Evolutionary conservation across 345 rosid species (phyloP).

Genomic region (Jatropha curcas): DNA sequence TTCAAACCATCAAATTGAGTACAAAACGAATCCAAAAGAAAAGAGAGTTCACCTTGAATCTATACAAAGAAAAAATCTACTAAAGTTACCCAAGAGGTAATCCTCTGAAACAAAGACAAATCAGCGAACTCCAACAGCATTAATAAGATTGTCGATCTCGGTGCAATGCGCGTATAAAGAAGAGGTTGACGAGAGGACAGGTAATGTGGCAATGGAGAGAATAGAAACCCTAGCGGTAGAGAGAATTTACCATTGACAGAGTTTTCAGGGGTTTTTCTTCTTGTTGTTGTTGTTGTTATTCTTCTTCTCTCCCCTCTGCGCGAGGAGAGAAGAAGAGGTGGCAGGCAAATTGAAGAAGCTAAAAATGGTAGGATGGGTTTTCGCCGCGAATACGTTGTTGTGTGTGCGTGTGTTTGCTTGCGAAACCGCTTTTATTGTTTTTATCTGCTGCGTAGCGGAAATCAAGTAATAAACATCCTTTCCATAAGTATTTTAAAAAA

Average conservation of each 20-base stretch:
- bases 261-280: background rate
- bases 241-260: slow-evolving; percentile 7
- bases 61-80: slow-evolving; percentile 13
- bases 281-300: background rate
- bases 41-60: slow-evolving; percentile 23
- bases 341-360: slow-evolving; percentile 16
- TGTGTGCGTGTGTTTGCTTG: background rate
- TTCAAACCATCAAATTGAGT: background rate
- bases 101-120: background rate
- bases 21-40: background rate
- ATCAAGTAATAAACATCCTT: too few relatives aligned
- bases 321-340: slow-evolving; percentile 21
- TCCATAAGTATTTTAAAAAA: too few relatives aligned
- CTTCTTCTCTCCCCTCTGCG: slow-evolving; percentile 35
- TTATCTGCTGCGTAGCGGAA: background rate
- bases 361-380: slow-evolving; percentile 7
- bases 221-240: slow-evolving; percentile 22
- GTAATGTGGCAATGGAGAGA: slow-evolving; percentile 2
- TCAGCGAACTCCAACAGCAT: slow-evolving; percentile 14
- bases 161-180: slow-evolving; percentile 23
- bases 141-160: slow-evolving; percentile 16
- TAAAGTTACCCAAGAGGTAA: background rate
- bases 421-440: background rate
- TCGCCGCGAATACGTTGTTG: background rate
- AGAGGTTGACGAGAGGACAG: background rate